phyloP scores from a whole-genome alignment of 2,329 filamentous ascomycete genomes.

The Ambrosiella beaveri region DNA sequence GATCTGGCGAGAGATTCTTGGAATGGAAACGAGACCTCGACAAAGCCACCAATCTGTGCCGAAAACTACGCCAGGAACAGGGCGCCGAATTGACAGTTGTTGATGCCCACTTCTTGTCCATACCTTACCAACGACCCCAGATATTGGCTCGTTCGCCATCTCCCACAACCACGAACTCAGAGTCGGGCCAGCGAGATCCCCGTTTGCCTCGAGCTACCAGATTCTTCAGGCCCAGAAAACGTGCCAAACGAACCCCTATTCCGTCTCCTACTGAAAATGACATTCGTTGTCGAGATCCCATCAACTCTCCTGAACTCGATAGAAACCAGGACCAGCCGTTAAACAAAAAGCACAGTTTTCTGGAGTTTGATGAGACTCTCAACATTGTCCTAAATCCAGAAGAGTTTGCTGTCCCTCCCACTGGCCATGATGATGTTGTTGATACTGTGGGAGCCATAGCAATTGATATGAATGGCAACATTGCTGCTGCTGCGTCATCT shows the following conservation, averaged over 20 bases:
- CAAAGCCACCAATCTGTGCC: conserved; percentile 23
- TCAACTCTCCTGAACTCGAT: background rate
- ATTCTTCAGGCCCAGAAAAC: background rate
- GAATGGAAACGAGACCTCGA: conserved; percentile 63
- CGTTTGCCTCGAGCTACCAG: background rate
- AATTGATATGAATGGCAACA: conserved; percentile 67
- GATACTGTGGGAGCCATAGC: conserved; percentile 96
- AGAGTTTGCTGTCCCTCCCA: conserved; percentile 2
- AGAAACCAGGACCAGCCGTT: too few species aligned
- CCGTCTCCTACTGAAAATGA: background rate
- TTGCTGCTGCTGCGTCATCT: conserved; percentile 89
- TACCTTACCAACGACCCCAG: background rate
- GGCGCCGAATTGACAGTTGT: conserved; percentile 9
- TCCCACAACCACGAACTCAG: too few species aligned
- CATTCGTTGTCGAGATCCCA: background rate
- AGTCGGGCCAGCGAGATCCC: background rate
- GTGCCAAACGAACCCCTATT: background rate
- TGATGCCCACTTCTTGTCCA: conserved; percentile 10
- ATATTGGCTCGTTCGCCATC: too few species aligned
- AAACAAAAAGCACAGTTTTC: too few species aligned
- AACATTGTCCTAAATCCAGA: background rate
- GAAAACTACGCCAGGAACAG: conserved; percentile 8
- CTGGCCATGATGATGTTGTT: conserved; percentile 41
- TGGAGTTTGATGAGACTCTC: background rate
- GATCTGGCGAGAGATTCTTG: conserved; percentile 59